Base-by-base conservation (phyloP, 257 asterid species). In the Paraleonurus japonicus region DNA sequence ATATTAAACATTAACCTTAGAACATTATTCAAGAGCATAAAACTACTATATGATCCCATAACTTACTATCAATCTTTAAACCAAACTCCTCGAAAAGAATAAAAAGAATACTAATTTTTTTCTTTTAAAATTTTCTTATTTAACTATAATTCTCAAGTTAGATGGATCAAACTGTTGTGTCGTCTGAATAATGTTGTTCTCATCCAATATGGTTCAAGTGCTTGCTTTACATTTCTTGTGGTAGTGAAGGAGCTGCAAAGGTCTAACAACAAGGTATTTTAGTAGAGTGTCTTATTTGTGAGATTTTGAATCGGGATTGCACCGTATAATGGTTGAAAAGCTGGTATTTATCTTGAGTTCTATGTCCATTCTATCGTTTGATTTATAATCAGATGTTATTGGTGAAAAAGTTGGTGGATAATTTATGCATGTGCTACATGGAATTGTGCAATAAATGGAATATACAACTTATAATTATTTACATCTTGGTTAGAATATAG, bases 301-400 rank as follows among this genome's bases (percentile, higher is more conserved):
- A 17, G 71, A 50, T 37, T 57, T 68, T 60, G 59, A 60, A 50
- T 75, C 22, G 30, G 57, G 75, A 60, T 33, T 50, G 24, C 53
- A 13, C 24, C 30, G 47, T 11, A 22, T 33, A 30, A 32, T 28
- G 53, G 22, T 53, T 53, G 24, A 73, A 11, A 50, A 41, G 5
- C 22, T 57, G n/a, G 35, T 69, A 50, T 15, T 30, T 67, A 61
- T 53, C 47, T 41, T 15, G 15, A 69, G 39, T 27, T 55, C 13
- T 69, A 47, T 53, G 72, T 19, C 35, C 57, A 62, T 23, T 39
- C 43, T 72, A 24, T 33, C 28, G 24, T 59, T 35, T 55, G 47
- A 47, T 24, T 26, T 24, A 47, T 15, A 37, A 32, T 68, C 47
- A 13, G 4, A 28, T 10, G 20, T n/a, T 67, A 64, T 39, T 53